These are phyloP conservation scores for Podochytrium sp. DNA, from an alignment of 192 early-diverging fungal species.

Conservation along the genomic window DNA sequence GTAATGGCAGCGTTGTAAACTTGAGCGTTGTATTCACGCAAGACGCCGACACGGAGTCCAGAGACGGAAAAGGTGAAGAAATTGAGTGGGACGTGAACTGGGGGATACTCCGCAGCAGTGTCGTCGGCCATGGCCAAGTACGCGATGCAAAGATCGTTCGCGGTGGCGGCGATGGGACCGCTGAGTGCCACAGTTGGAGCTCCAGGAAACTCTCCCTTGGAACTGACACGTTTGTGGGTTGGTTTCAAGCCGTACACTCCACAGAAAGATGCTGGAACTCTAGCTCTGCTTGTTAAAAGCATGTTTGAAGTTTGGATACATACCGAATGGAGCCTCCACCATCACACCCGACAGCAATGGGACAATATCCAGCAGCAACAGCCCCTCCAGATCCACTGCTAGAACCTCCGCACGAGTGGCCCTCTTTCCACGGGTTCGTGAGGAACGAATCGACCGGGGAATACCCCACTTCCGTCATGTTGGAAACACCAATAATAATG, in stretches of 20 bases:
- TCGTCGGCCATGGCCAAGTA: slow-evolving; percentile 42
- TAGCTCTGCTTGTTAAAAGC: slow-evolving; percentile 40
- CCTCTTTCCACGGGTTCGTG: slow-evolving; percentile 63
- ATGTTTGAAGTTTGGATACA: slow-evolving; percentile 48
- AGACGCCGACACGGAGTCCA: slow-evolving; percentile 23
- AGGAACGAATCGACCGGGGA: slow-evolving; percentile 61
- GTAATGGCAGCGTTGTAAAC: slow-evolving; percentile 23
- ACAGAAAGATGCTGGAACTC: slow-evolving; percentile 72
- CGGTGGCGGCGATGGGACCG: slow-evolving; percentile 73
- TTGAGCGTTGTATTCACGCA: slow-evolving; percentile 23
- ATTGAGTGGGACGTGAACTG: slow-evolving; percentile 45
- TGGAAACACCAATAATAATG: slow-evolving; percentile 66
- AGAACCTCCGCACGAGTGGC: slow-evolving; percentile 71
- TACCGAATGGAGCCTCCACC: slow-evolving; percentile 59
- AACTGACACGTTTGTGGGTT: slow-evolving; percentile 67
- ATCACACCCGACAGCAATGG: slow-evolving; percentile 64
- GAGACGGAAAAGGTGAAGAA: slow-evolving; percentile 41
- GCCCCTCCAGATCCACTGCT: slow-evolving; percentile 67
- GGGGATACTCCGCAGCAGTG: slow-evolving; percentile 57
- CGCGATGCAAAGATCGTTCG: slow-evolving; percentile 68
- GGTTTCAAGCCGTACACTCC: slow-evolving; percentile 79
- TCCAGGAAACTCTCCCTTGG: slow-evolving; percentile 53
- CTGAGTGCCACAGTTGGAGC: slow-evolving; percentile 59
- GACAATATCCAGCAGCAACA: slow-evolving; percentile 67
- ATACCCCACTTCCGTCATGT: slow-evolving; percentile 69